phyloP scores from a whole-genome alignment of 495 filamentous ascomycete genomes.

The Rhypophila decipiens region DNA sequence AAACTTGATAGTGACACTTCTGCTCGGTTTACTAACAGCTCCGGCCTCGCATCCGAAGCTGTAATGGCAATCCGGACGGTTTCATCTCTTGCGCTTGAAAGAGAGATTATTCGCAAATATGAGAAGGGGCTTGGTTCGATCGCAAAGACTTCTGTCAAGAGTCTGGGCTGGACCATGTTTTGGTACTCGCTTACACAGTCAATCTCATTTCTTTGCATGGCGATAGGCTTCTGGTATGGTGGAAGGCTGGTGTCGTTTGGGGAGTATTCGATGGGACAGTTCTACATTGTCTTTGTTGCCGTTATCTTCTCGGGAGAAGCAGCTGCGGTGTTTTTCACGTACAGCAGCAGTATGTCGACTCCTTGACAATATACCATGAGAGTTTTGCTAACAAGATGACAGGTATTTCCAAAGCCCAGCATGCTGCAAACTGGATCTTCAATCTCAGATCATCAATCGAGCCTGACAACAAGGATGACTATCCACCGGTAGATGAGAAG shows the following conservation, averaged over 20 bases:
- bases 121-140: conserved; percentile 26
- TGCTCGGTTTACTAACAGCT: conserved; percentile 47
- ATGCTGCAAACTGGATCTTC: conserved; percentile 33
- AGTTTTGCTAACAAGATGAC: not conserved
- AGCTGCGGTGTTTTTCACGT: conserved; percentile 35
- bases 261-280: conserved; percentile 26
- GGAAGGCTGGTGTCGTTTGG: conserved; percentile 28
- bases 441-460: conserved; percentile 20
- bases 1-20: conserved; percentile 45
- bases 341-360: conserved; percentile 29
- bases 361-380: not conserved
- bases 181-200: conserved; percentile 38
- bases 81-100: conserved; percentile 46
- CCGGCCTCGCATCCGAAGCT: conserved; percentile 49
- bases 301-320: conserved; percentile 36
- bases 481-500: conserved; percentile 9
- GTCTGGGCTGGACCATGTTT: conserved; percentile 27
- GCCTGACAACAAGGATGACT: conserved; percentile 12
- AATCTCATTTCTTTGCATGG: conserved; percentile 30
- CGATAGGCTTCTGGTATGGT: conserved; percentile 39
- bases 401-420: conserved; percentile 33
- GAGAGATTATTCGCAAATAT: conserved; percentile 38
- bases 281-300: conserved; percentile 36
- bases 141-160: conserved; percentile 26
- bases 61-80: conserved; percentile 52